Evolutionary conservation across 441 rosid genomes (phyloP), one percentile per base, ranked within the genome.

Genomic region (Mallotus repandus): DNA sequence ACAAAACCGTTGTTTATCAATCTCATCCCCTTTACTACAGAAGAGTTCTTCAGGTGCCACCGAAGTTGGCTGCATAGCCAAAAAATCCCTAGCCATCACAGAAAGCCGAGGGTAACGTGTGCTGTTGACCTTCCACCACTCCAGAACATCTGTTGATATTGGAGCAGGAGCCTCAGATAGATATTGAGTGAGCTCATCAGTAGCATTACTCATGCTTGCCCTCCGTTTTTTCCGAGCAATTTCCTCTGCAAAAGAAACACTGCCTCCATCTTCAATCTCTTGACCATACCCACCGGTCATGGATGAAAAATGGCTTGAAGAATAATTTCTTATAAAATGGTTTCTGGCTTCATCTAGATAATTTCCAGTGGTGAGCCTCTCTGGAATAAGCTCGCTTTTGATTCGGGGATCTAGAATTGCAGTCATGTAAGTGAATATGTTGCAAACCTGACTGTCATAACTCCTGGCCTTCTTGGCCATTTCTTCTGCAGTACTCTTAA

Each of bases 71-170:
- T 94, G 97, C 60, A 86, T 88, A 0, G 94, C 87, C 72, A 94
- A 80, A 82, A 90, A 94, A 75, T 94, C 98, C 19, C 96, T 78
- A 68, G 96, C 97, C 98, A 94, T 94, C 52, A 76, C 78, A 21
- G 95, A 92, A 45, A 94, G 92, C 59, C 91, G 84, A 32, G 94
- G 94, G 84, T 87, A 94, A 57, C 97, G 90, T 14, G 93, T 78
- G 68, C 94, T 86, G 79, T 92, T 94, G 58, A 79, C 89, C 83
- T 89, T 92, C 99, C 99, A 94, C 97, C 99, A 94, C 68, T 94
- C 96, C 65, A 94, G 67, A 53, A 91, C 97, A 83, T 92, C 97
- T 0, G 94, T 92, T 53, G 91, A 89, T 80, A 92, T 90, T 13
- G 94, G 91, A 64, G 93, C 96, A 0, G 93, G 89, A 77, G 97